phyloP scores from a whole-genome alignment of 202 grass and related monocot genomes.

The Musa balbisiana region DNA sequence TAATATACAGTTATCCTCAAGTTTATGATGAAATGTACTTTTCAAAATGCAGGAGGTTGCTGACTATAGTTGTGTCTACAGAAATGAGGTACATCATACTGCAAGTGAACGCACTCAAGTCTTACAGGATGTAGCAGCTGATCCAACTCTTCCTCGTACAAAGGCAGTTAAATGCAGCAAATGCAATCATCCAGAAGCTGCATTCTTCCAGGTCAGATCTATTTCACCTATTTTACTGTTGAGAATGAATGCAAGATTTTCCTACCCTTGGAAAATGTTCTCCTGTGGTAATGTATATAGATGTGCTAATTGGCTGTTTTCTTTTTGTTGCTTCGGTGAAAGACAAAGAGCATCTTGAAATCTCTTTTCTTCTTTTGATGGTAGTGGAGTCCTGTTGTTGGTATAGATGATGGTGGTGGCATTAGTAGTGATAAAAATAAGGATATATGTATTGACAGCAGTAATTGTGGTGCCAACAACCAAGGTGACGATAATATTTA shows the following conservation, averaged over 20 bases:
- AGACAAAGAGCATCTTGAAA: not conserved
- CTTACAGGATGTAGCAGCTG: conserved; percentile 54
- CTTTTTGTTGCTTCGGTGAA: too few relatives aligned
- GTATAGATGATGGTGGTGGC: too few relatives aligned
- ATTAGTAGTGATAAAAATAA: too few relatives aligned
- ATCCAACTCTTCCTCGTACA: conserved; percentile 64
- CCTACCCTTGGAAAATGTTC: not conserved
- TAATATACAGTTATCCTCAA: not conserved
- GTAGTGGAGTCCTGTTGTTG: too few relatives aligned
- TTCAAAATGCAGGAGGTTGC: conserved; percentile 39
- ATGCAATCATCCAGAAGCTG: conserved; percentile 63
- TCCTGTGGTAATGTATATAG: too few relatives aligned
- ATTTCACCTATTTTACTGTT: not conserved
- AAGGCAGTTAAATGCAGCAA: conserved; percentile 45
- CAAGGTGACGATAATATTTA: too few relatives aligned
- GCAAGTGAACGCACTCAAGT: conserved; percentile 63
- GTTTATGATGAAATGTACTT: not conserved
- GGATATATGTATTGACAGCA: too few relatives aligned
- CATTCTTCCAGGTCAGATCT: conserved; percentile 58
- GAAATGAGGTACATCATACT: conserved; percentile 67
- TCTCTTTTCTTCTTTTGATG: not conserved
- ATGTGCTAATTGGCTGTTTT: too few relatives aligned
- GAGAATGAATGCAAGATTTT: not conserved
- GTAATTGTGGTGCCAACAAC: too few relatives aligned
- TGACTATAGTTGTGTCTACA: conserved; percentile 57